Evolutionary conservation across 345 rosid species (phyloP).

Genomic region (Euphorbia lathyris): DNA sequence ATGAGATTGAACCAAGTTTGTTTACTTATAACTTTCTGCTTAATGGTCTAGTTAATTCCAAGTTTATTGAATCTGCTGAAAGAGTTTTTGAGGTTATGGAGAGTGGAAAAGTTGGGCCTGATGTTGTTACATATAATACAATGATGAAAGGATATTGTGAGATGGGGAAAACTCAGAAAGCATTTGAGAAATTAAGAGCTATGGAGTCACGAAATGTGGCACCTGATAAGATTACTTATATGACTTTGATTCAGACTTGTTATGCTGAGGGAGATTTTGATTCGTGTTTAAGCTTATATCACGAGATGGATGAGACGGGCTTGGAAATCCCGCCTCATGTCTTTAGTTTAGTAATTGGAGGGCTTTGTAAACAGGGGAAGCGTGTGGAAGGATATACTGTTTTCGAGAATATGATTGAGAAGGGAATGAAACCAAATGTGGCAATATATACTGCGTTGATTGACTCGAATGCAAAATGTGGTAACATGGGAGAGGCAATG

Average conservation of each 20-base stretch:
- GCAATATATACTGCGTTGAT: constrained; percentile 11
- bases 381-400: no score
- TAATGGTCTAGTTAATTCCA: constrained; percentile 66
- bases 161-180: constrained; percentile 61
- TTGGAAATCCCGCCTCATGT: constrained; percentile 72
- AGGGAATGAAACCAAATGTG: no score
- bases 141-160: constrained; percentile 84
- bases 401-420: no score
- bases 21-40: constrained; percentile 68
- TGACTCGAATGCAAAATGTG: constrained; percentile 67
- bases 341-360: constrained; percentile 68
- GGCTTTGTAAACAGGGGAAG: constrained; percentile 58
- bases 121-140: constrained; percentile 9
- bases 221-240: constrained; percentile 53
- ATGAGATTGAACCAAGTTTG: constrained; percentile 70
- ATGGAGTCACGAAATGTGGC: constrained; percentile 62
- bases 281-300: constrained; percentile 69
- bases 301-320: constrained; percentile 80
- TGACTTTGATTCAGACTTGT: constrained; percentile 53
- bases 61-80: constrained; percentile 73
- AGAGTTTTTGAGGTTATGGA: constrained; percentile 29
- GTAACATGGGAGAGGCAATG: constrained; percentile 61
- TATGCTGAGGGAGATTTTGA: constrained; percentile 62
- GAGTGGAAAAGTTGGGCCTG: constrained; percentile 59
- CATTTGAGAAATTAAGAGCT: constrained; percentile 52